Evolutionary conservation across 1,139 yeast species (phyloP), one percentile per base, ranked within the genome.

Genomic region (Protomyces lactucae-debilis): DNA sequence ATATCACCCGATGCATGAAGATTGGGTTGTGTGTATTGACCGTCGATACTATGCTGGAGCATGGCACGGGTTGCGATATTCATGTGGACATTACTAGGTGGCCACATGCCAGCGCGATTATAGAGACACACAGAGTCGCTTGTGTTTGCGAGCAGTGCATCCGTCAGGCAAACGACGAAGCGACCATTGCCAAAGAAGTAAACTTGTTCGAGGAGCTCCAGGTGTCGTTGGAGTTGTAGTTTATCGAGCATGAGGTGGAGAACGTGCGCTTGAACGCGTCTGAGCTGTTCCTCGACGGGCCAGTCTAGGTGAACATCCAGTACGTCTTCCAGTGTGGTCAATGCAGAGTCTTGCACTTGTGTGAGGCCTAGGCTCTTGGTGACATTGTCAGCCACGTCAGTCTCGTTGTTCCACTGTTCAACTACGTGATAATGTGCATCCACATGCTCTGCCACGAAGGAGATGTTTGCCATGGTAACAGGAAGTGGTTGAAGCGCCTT

Each of bases 181-280:
- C 35, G 32, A 3, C 63, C 57, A 52, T 52, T 59, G 9, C 36
- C 48, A 35, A 59, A 48, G 39, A 59, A 51, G n/a, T 6, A 52
- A 40, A 59, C 63, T 43, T 59, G 57, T 8, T 40, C 40, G 23
- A 45, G 40, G n/a, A 59, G 36, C n/a, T 52, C 57, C 14, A 59
- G 39, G 46, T 59, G 63, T 6, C 54, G 52, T 9, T 36, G 39
- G n/a, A 59, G 57, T 6, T 52, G 28, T 48, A 59, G 43, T n/a
- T 59, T 40, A 21, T 59, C 51, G 16, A 52, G 46, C 52, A 59
- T 14, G 36, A 59, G 52, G 23, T 52, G 25, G 23, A 59, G 45
- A 18, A 59, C 37, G 14, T 52, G 45, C 21, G 23, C 43, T n/a
- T 40, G 57, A 12, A 52, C 45, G 25, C 53, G 63, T 3, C 18